These are phyloP conservation scores for Tagetes patula DNA, from an alignment of 129 eudicot genomes.

Conservation along the genomic window DNA sequence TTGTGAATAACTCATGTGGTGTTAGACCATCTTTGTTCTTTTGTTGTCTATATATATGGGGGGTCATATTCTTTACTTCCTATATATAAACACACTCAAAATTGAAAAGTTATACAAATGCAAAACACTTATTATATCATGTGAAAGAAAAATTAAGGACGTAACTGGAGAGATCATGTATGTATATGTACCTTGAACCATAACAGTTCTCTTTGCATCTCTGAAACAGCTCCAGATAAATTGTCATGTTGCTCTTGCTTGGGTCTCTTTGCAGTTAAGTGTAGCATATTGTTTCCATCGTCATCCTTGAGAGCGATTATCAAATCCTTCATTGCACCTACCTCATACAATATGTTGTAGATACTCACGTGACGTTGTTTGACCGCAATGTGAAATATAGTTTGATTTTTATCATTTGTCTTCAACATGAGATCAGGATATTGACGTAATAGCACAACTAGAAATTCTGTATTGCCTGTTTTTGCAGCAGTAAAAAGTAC, in stretches of 20 bases:
- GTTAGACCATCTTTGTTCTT: conserved; percentile 13
- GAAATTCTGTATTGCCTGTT: background rate
- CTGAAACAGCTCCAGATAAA: background rate
- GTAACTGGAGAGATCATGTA: background rate
- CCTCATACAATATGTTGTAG: background rate
- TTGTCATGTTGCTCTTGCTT: background rate
- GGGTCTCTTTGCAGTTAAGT: conserved; percentile 1
- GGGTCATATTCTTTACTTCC: conserved; percentile 10
- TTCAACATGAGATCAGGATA: conserved; percentile 15
- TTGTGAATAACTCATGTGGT: conserved; percentile 10
- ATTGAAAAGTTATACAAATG: background rate
- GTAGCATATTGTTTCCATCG: conserved; percentile 3
- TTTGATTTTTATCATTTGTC: background rate
- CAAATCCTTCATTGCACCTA: conserved; percentile 15
- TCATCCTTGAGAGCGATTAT: background rate
- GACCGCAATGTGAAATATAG: background rate
- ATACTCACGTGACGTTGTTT: background rate
- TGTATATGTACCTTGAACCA: conserved; percentile 4
- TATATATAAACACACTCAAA: background rate
- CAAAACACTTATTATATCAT: background rate
- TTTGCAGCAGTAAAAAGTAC: conserved; percentile 3
- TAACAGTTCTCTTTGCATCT: background rate
- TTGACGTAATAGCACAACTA: conserved; percentile 2
- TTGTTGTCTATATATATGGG: background rate
- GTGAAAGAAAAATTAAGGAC: background rate